These are phyloP conservation scores for Claviceps spartinae DNA, from an alignment of 2,329 filamentous ascomycete species.

Conservation along the genomic window DNA sequence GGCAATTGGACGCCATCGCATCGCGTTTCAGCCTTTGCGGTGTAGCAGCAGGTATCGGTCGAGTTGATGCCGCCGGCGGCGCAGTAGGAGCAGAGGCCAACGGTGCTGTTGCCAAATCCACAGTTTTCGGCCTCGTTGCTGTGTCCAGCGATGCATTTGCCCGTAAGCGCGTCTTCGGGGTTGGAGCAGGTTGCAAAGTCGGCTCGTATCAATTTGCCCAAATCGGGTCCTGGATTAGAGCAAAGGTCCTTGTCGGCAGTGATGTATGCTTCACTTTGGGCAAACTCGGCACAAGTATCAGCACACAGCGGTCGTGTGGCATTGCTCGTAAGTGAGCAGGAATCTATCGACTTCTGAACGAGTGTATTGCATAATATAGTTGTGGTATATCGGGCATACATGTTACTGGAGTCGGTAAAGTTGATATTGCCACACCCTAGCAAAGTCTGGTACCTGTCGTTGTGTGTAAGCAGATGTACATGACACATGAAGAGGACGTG, in stretches of 20 bases:
- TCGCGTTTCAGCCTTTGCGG: constrained; percentile 56
- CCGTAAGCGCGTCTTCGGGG: constrained; percentile 64
- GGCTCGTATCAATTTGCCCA: constrained; percentile 67
- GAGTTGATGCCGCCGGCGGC: constrained; percentile 71
- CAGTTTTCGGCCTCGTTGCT: constrained; percentile 78
- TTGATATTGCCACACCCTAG: constrained; percentile 72
- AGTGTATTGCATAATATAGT: constrained; percentile 89
- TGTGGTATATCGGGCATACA: constrained; percentile 88
- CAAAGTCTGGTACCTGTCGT: constrained; percentile 58
- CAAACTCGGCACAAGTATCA: constrained; percentile 74
- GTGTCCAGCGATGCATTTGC: constrained; percentile 61
- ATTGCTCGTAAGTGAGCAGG: constrained; percentile 52
- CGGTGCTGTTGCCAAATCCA: constrained; percentile 58
- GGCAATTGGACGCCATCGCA: constrained; percentile 72
- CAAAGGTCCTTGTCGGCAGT: constrained; percentile 63
- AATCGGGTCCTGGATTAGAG: constrained; percentile 47
- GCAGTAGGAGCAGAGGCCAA: constrained; percentile 82
- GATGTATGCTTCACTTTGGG: constrained; percentile 78
- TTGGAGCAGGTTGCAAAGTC: constrained; percentile 86
- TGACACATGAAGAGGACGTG: background rate
- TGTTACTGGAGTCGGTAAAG: constrained; percentile 60
- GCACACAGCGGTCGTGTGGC: constrained; percentile 71
- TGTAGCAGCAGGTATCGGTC: constrained; percentile 90
- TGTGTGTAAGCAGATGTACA: background rate
- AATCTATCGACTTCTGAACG: constrained; percentile 68